Evolutionary conservation across 352 stramenopile species (phyloP).

Genomic region (Elongisporangium anandrum): DNA sequence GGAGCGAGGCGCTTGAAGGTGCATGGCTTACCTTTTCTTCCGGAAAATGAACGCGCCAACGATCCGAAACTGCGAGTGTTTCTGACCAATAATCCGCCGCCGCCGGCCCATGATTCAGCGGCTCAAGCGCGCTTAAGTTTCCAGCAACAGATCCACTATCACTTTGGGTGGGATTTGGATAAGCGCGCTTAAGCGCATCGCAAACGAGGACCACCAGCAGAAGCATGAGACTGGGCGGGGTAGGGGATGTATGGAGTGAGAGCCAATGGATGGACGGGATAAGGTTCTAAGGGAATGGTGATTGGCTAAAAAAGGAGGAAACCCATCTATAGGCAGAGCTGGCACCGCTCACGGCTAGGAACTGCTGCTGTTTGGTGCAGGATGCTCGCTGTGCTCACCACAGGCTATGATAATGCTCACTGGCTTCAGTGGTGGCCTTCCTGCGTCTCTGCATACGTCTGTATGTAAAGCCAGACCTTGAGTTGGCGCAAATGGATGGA

Average conservation of each 20-base stretch:
- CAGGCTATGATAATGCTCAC: no score
- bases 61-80: slow-evolving; percentile 37
- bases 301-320: not conserved
- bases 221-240: not conserved
- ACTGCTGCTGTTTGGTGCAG: not conserved
- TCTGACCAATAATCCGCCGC: slow-evolving; percentile 21
- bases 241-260: not conserved
- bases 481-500: not conserved
- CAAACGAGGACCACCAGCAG: not conserved
- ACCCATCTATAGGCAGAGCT: not conserved
- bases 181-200: not conserved
- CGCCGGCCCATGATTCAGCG: slow-evolving; percentile 9
- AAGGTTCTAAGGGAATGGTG: not conserved
- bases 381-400: not conserved
- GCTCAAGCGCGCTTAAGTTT: slow-evolving; percentile 17
- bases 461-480: not conserved
- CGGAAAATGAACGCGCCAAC: slow-evolving; percentile 22
- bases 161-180: not conserved
- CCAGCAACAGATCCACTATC: not conserved
- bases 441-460: not conserved
- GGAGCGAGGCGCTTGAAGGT: not conserved
- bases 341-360: not conserved
- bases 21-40: slow-evolving; percentile 13
- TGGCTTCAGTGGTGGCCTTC: no score
- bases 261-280: not conserved